phyloP scores from a whole-genome alignment of 163 green algal genomes.

The Smithsoniella earleae region DNA sequence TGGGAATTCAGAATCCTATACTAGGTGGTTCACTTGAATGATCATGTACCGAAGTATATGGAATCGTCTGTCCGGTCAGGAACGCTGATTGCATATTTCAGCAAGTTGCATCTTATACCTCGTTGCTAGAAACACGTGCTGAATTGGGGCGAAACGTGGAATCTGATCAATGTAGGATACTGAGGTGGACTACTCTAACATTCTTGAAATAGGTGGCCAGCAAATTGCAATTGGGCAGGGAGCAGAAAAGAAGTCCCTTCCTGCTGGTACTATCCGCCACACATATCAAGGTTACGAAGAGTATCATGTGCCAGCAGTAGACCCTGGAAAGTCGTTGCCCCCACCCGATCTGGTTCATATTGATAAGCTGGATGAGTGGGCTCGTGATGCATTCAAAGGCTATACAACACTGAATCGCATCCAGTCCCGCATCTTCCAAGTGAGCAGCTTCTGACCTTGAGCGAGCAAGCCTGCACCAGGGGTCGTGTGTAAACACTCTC shows the following conservation, averaged over 20 bases:
- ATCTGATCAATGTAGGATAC: slow-evolving; percentile 22
- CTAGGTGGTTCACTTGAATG: too few species aligned
- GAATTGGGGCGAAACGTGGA: too few species aligned
- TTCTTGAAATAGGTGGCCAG: slow-evolving; percentile 5
- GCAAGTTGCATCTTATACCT: too few species aligned
- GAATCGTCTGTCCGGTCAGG: too few species aligned
- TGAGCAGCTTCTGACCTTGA: too few species aligned
- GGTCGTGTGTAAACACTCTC: too few species aligned
- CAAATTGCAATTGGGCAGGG: slow-evolving; percentile 11
- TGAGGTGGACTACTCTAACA: slow-evolving; percentile 26
- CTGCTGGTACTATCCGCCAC: slow-evolving; percentile 10
- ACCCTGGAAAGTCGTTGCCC: not conserved
- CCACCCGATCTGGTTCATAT: slow-evolving; percentile 12
- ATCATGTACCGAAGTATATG: too few species aligned
- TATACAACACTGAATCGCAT: slow-evolving; percentile 91
- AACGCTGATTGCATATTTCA: too few species aligned
- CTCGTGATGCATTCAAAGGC: slow-evolving; percentile 47
- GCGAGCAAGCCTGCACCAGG: too few species aligned
- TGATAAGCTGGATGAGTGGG: slow-evolving; percentile 3
- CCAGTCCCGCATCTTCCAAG: slow-evolving; percentile 77
- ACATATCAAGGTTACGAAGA: slow-evolving; percentile 16
- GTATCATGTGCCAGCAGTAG: slow-evolving; percentile 1
- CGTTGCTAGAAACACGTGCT: too few species aligned
- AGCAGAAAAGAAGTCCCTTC: slow-evolving; percentile 11
- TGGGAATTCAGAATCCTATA: too few species aligned